Conservation (phyloP, 148 eudicot genomes). For the Chenopodium quinoa region DNA sequence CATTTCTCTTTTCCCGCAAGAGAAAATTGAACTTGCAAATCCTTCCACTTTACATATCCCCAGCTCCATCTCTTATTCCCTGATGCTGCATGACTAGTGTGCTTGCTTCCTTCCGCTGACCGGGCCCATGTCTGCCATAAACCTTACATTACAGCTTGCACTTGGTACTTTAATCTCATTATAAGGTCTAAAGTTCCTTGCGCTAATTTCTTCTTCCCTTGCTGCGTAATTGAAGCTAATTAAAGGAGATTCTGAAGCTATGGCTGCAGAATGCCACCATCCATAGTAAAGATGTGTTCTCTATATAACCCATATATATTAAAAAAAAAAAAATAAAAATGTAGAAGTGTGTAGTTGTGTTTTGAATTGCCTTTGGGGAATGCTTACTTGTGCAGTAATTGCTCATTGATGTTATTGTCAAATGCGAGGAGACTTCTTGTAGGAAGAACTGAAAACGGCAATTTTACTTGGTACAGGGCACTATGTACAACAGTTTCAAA, state of each 20-base stretch:
- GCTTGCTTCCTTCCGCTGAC: not conserved
- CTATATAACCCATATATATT: not conserved
- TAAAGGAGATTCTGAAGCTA: not conserved
- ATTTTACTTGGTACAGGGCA: not conserved
- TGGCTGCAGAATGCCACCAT: not conserved
- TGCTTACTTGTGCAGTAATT: not conserved
- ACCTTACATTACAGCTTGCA: not conserved
- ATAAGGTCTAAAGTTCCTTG: not conserved
- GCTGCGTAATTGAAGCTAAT: not conserved
- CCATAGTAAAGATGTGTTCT: not conserved
- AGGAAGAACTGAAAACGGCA: not conserved
- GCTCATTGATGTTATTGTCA: not conserved
- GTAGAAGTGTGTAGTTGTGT: not conserved
- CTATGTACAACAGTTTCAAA: not conserved
- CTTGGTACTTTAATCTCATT: not conserved
- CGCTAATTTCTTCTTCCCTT: not conserved
- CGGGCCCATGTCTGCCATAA: not conserved
- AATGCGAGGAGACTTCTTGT: not conserved
- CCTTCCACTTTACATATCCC: not conserved
- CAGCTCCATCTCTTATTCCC: not conserved
- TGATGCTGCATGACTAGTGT: not conserved
- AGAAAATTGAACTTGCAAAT: not conserved
- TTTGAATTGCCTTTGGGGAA: not conserved
- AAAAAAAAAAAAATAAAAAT: too few species aligned
- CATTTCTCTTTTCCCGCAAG: not conserved